Percentiles rank a stretch among this genome's conserved stretches.
These are phyloP conservation scores for Calonectria crousiana DNA, from an alignment of 2,329 filamentous ascomycete genomes.

Conservation along the genomic window DNA sequence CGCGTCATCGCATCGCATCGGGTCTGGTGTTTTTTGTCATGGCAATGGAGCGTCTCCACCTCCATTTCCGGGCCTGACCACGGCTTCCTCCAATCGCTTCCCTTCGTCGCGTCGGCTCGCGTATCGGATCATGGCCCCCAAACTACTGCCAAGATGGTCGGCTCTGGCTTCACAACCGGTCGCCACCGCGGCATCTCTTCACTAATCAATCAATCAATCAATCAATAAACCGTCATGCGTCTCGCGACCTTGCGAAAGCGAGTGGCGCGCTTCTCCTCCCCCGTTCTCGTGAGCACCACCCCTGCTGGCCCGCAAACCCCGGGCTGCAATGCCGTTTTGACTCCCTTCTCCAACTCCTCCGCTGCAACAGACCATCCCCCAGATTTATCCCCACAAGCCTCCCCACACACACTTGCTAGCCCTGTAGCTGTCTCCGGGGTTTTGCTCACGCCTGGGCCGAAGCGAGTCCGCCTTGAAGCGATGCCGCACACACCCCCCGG, in stretches of 20 bases:
- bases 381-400: slow-evolving; percentile 38
- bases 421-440: not conserved
- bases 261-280: slow-evolving; percentile 20
- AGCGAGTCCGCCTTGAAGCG: slow-evolving; percentile 13
- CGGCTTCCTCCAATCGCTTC: slow-evolving; percentile 36
- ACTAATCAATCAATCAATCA: not conserved
- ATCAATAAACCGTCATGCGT: slow-evolving; percentile 23
- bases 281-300: slow-evolving; percentile 22
- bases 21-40: slow-evolving; percentile 5
- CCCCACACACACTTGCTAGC: slow-evolving; percentile 15
- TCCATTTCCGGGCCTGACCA: slow-evolving; percentile 18
- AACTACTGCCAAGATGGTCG: slow-evolving; percentile 10
- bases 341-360: slow-evolving; percentile 30
- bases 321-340: slow-evolving; percentile 2
- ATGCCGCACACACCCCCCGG: slow-evolving; percentile 29
- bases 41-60: not conserved
- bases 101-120: slow-evolving; percentile 44
- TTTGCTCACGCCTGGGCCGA: not conserved
- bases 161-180: slow-evolving; percentile 2
- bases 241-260: slow-evolving; percentile 14
- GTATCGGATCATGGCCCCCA: slow-evolving; percentile 37
- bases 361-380: slow-evolving; percentile 33
- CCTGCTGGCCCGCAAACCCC: not conserved
- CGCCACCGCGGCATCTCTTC: not conserved
- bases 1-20: slow-evolving; percentile 5